Conservation (phyloP, 768 basidiomycete species). For the Boletus rubroflammeus region DNA sequence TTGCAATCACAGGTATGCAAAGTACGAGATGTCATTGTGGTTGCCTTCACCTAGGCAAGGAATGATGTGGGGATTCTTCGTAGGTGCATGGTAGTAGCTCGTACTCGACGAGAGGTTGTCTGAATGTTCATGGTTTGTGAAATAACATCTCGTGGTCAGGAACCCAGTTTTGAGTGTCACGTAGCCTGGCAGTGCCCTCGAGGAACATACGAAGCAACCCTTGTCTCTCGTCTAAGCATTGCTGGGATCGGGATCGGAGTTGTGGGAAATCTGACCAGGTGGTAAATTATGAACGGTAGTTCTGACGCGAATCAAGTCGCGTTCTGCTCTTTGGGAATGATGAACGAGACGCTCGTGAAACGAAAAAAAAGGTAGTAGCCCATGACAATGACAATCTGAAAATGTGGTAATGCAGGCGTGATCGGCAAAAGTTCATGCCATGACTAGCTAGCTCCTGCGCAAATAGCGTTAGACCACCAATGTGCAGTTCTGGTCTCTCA, state of each 20-base stretch:
- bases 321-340: constrained; percentile 8
- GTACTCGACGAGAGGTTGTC: neutral
- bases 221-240: neutral
- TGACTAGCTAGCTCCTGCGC: constrained; percentile 1
- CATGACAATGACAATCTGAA: neutral
- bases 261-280: constrained; percentile 7
- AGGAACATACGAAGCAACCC: neutral
- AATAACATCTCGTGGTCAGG: neutral
- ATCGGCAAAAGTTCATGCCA: constrained; percentile 18
- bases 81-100: neutral
- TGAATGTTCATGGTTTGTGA: neutral
- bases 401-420: constrained; percentile 22
- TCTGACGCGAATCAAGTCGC: constrained; percentile 12
- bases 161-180: neutral
- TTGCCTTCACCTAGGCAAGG: neutral
- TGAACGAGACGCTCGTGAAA: constrained; percentile 10
- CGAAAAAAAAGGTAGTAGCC: neutral
- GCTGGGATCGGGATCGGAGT: neutral
- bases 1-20: neutral
- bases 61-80: neutral
- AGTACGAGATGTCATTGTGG: neutral
- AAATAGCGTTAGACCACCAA: constrained; percentile 21
- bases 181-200: neutral
- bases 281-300: neutral
- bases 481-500: constrained; percentile 7